Conservation (phyloP, 306 rosid species). For the Mucuna pruriens region DNA sequence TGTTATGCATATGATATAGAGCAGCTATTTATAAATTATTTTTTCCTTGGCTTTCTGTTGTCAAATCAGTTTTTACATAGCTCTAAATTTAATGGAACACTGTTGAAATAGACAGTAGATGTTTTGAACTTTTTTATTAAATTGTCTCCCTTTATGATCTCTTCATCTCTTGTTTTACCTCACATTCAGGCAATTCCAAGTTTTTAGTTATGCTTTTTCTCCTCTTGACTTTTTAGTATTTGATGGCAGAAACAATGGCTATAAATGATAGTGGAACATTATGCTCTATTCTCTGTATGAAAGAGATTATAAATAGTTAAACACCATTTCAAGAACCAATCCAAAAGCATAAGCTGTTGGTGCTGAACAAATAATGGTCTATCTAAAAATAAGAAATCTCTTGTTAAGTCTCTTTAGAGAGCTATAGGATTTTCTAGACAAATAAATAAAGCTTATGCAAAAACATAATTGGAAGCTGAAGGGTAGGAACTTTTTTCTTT, state of each 20-base stretch:
- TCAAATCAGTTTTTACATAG: conserved; percentile 6
- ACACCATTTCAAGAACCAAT: not conserved
- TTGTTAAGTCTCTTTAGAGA: not conserved
- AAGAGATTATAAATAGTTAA: not conserved
- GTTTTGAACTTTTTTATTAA: not conserved
- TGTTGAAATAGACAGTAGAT: conserved; percentile 5
- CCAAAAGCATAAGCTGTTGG: not conserved
- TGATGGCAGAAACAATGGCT: conserved; percentile 70
- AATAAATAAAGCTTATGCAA: not conserved
- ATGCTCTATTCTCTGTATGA: not conserved
- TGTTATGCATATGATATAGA: not conserved
- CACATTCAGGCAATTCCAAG: conserved; percentile 29
- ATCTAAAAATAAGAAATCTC: not conserved
- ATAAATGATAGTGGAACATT: conserved; percentile 59
- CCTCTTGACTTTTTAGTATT: conserved; percentile 43
- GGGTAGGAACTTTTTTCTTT: not conserved
- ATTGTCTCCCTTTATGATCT: not conserved
- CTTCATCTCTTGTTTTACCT: conserved; percentile 11
- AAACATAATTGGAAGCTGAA: not conserved
- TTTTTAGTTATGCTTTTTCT: not conserved
- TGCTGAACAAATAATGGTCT: not conserved
- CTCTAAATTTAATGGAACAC: conserved; percentile 18
- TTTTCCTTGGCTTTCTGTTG: conserved; percentile 29
- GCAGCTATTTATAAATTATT: not conserved
- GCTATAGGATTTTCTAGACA: not conserved